Evolutionary conservation across 164 flowering plant species (phyloP).

Genomic region (Stephania japonica): DNA sequence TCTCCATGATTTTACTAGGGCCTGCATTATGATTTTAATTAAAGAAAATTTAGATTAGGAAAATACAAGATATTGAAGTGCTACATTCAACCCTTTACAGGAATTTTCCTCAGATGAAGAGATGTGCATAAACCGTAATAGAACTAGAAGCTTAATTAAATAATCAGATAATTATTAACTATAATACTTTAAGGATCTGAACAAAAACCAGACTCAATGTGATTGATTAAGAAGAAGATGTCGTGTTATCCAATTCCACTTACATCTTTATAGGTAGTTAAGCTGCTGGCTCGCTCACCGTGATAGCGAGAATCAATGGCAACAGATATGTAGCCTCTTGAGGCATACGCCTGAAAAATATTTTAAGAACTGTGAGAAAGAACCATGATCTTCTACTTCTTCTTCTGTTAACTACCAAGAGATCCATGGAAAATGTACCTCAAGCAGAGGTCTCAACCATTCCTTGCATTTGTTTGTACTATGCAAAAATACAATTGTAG

Average conservation of each 20-base stretch:
- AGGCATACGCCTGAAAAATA: constrained; percentile 81
- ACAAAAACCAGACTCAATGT: neutral
- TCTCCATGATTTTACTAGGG: constrained; percentile 82
- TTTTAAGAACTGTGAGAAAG: constrained; percentile 7
- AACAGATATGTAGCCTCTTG: constrained; percentile 81
- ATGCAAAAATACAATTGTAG: constrained; percentile 85
- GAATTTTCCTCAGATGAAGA: neutral
- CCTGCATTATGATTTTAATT: constrained; percentile 39
- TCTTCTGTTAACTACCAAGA: neutral
- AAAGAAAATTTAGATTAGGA: constrained; percentile 2
- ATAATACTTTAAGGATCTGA: neutral
- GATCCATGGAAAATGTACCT: constrained; percentile 32
- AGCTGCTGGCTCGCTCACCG: constrained; percentile 79
- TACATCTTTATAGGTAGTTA: constrained; percentile 75
- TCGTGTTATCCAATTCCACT: constrained; percentile 9
- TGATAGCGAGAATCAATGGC: constrained; percentile 97
- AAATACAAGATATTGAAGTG: neutral
- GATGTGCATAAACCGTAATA: neutral
- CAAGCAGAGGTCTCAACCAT: constrained; percentile 89
- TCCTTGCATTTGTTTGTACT: constrained; percentile 87
- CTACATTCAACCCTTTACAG: constrained; percentile 1
- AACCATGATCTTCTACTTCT: neutral
- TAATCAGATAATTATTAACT: constrained; percentile 3
- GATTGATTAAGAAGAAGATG: neutral
- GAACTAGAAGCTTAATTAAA: constrained; percentile 3